Evolutionary conservation across 805 yeast species (phyloP).

Genomic region (Wickerhamia fluorescens): DNA sequence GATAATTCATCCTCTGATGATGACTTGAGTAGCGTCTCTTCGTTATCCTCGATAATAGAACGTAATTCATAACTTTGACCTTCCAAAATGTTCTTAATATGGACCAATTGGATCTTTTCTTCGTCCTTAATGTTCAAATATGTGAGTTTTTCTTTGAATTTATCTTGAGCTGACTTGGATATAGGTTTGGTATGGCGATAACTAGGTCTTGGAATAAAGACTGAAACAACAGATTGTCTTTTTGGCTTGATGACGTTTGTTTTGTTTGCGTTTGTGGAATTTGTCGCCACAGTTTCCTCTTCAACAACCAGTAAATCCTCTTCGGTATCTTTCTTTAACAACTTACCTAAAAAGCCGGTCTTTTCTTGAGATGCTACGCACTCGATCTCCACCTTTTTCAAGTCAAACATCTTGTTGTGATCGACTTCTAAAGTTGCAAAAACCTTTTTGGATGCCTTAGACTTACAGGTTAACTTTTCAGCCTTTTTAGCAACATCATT

Average conservation of each 20-base stretch:
- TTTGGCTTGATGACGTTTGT: constrained; percentile 13
- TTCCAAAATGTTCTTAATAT: constrained; percentile 64
- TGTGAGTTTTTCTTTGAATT: constrained; percentile 41
- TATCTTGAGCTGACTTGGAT: constrained; percentile 33
- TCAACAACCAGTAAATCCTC: constrained; percentile 8
- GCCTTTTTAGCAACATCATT: constrained; percentile 19
- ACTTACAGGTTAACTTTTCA: constrained; percentile 35
- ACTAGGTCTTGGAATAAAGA: constrained; percentile 41
- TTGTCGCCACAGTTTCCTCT: constrained; percentile 9
- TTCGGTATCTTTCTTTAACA: constrained; percentile 19
- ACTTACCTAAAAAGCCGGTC: constrained; percentile 17
- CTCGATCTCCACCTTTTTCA: constrained; percentile 38
- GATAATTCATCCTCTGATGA: constrained; percentile 33
- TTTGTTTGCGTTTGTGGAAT: constrained; percentile 13
- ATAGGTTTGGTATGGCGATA: constrained; percentile 33
- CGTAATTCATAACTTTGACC: constrained; percentile 65
- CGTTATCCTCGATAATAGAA: constrained; percentile 48
- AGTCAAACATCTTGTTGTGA: constrained; percentile 42
- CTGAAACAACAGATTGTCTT: constrained; percentile 12
- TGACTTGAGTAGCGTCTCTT: constrained; percentile 27
- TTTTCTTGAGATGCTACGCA: constrained; percentile 24
- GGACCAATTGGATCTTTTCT: constrained; percentile 47
- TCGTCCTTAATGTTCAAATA: constrained; percentile 49
- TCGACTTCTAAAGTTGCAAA: constrained; percentile 40
- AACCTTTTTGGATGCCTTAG: constrained; percentile 17